Evolutionary conservation across 2,329 filamentous ascomycete species (phyloP), one percentile per base, ranked within the genome.

Genomic region (Colletotrichum cuscutae): DNA sequence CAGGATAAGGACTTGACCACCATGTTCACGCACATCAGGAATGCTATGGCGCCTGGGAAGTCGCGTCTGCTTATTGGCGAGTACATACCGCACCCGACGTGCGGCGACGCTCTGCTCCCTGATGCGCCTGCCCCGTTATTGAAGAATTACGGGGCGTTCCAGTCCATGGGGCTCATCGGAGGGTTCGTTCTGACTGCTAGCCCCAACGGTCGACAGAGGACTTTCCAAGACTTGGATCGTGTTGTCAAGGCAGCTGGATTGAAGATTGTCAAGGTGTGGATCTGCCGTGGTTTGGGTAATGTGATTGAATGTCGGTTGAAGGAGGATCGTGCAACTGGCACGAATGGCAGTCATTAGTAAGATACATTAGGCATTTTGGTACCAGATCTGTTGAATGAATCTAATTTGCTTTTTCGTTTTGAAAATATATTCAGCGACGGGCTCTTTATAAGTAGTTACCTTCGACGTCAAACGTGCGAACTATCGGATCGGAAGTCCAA

Each of bases 41-140:
- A 69, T 9, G 66, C 70, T 35, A 72, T 70, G 70, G 56, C 15
- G 4, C 65, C 60, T 1, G 70, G 59, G 15, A 72, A 57, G 8
- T 72, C 65, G 11, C 70, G 69, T 6, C 58, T 70, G n/a, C 66
- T 72, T 15, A 72, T 65, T n/a, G 70, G 66, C 54, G 70, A 72
- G 66, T 65, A 72, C 60, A 60, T 70, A 19, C 65, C 37, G 32
- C 70, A 72, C 42, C 70, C 70, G 54, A 65, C 65, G 6, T 70
- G 70, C 26, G 65, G 70, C 26, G 70, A 72, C 30, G 32, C n/a
- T 11, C n/a, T 70, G 53, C 35, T 70, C 12, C 66, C 70, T 19
- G 32, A 60, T 19, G 69, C 65, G 15, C 70, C 70, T 19, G 6
- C 59, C 11, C 70, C 65, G n/a, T 52, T 70, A 35, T 59, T 70